Evolutionary conservation across 2,329 filamentous ascomycete genomes (phyloP).

Genomic region (Stemphylium beticola): DNA sequence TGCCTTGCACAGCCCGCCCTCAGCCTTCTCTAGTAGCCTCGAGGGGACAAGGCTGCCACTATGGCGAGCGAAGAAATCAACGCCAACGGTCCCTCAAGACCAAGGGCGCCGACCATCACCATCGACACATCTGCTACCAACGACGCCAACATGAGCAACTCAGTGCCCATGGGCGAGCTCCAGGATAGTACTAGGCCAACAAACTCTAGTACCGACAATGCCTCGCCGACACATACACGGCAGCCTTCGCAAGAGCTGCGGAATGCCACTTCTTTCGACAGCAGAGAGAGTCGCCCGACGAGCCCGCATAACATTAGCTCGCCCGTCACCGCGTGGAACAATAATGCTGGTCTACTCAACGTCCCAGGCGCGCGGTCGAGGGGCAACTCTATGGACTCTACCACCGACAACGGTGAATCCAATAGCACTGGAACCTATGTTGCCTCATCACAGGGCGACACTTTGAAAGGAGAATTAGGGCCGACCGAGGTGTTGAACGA

Average conservation of each 20-base stretch:
- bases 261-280: slow-evolving; percentile 67
- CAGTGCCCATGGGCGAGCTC: slow-evolving; percentile 42
- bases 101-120: slow-evolving; percentile 59
- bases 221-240: slow-evolving; percentile 33
- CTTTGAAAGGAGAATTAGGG: slow-evolving; percentile 50
- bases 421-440: slow-evolving; percentile 66
- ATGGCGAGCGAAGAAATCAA: slow-evolving; percentile 40
- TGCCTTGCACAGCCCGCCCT: slow-evolving; percentile 9
- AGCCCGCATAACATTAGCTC: slow-evolving; percentile 73
- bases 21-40: slow-evolving; percentile 13
- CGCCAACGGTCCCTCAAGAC: slow-evolving; percentile 39
- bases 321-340: slow-evolving; percentile 60
- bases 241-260: slow-evolving; percentile 56
- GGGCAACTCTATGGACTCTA: slow-evolving; percentile 71
- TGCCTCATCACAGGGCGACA: slow-evolving; percentile 50
- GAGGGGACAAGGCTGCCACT: slow-evolving; percentile 25
- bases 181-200: slow-evolving; percentile 37
- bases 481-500: slow-evolving; percentile 66
- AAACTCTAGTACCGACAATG: slow-evolving; percentile 30
- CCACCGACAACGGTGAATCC: slow-evolving; percentile 61
- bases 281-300: slow-evolving; percentile 67
- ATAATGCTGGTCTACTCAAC: slow-evolving; percentile 65
- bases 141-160: slow-evolving; percentile 43
- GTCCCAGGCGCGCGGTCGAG: slow-evolving; percentile 69
- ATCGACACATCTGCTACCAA: slow-evolving; percentile 58